Percentiles rank a stretch among this genome's conserved stretches.
These are phyloP conservation scores for Candida alai DNA, from an alignment of 805 yeast genomes.

Conservation along the genomic window DNA sequence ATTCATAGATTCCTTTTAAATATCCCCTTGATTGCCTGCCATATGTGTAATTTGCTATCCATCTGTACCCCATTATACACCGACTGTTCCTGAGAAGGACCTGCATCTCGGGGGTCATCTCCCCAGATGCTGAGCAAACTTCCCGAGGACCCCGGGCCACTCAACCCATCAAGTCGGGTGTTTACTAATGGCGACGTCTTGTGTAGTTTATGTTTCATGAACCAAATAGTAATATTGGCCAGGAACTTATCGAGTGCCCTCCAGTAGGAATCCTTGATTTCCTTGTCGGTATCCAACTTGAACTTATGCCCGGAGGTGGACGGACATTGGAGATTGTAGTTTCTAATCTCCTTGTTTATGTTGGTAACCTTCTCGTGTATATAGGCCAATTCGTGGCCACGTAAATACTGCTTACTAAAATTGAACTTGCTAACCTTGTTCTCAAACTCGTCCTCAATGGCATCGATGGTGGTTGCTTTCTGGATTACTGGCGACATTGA, in stretches of 20 bases:
- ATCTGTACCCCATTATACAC: conserved; percentile 5
- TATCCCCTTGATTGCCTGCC: conserved; percentile 29
- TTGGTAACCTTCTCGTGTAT: conserved; percentile 18
- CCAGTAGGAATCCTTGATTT: conserved; percentile 17
- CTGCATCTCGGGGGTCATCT: conserved; percentile 5
- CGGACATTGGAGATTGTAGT: conserved; percentile 39
- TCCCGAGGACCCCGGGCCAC: conserved; percentile 6
- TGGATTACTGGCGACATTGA: conserved; percentile 2
- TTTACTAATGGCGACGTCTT: not conserved
- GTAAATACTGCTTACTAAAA: not conserved
- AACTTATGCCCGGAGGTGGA: conserved; percentile 34
- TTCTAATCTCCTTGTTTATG: conserved; percentile 25
- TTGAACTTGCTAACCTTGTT: conserved; percentile 4
- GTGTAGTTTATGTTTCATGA: conserved; percentile 10
- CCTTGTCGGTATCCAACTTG: conserved; percentile 27
- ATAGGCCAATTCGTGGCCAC: conserved; percentile 13
- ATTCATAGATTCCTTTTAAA: conserved; percentile 14
- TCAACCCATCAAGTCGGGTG: not conserved
- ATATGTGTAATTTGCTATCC: conserved; percentile 20
- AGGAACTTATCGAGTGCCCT: conserved; percentile 15
- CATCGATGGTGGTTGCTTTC: conserved; percentile 5
- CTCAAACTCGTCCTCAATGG: conserved; percentile 5
- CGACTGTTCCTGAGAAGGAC: not conserved
- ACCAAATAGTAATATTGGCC: conserved; percentile 15
- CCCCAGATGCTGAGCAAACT: conserved; percentile 11